These are phyloP conservation scores for Xylaria sp. DNA, from an alignment of 2,329 filamentous ascomycete species.

Conservation along the genomic window DNA sequence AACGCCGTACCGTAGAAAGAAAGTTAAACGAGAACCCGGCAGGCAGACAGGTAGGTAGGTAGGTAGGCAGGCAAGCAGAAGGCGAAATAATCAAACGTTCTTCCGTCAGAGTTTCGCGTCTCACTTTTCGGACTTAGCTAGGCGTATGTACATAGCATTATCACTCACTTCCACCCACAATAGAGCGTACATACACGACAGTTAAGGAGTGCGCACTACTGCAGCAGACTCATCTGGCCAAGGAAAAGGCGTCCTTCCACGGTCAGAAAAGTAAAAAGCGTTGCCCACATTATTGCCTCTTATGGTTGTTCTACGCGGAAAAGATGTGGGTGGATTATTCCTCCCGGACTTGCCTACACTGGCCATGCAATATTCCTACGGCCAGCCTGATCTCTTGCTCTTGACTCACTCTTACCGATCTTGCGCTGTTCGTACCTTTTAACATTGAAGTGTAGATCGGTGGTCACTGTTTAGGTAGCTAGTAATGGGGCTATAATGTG, in stretches of 20 bases:
- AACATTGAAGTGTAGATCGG: neutral
- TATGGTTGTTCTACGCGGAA: slow-evolving; percentile 9
- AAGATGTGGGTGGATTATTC: neutral
- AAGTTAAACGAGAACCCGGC: neutral
- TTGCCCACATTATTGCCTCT: slow-evolving; percentile 1
- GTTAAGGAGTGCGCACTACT: neutral
- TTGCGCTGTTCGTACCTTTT: too few relatives aligned
- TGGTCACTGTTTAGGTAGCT: neutral
- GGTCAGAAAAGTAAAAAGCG: neutral
- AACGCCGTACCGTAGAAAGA: neutral
- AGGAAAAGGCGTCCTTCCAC: neutral
- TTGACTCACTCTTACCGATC: neutral
- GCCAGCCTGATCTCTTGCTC: neutral
- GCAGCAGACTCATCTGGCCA: slow-evolving; percentile 3
- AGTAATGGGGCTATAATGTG: neutral
- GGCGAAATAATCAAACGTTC: neutral
- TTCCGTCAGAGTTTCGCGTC: neutral
- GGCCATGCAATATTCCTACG: neutral
- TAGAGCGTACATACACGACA: neutral
- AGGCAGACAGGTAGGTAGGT: neutral
- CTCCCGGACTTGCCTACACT: neutral
- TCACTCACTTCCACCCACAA: neutral
- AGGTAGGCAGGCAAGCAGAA: neutral
- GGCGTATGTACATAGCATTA: neutral
- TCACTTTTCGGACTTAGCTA: neutral